Percentiles rank a stretch among this genome's conserved stretches.
Conservation (phyloP, 2,329 filamentous ascomycete species). For the Nectriaceae sp. region DNA sequence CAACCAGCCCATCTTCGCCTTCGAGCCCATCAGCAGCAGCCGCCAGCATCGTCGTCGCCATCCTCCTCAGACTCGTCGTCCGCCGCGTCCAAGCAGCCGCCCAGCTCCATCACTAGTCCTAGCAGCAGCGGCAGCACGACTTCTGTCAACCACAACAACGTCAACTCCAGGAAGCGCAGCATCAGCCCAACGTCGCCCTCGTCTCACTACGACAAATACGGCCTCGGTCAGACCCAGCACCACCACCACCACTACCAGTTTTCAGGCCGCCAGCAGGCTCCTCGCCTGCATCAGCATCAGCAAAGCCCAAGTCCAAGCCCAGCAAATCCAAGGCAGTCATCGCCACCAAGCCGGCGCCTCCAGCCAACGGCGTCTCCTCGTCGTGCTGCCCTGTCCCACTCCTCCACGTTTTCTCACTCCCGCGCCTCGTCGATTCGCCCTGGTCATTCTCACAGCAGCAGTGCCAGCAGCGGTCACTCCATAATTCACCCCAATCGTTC, state of each 20-base stretch:
- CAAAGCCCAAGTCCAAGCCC: no score
- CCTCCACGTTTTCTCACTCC: conserved; percentile 21
- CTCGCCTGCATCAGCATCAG: not conserved
- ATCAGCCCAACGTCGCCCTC: no score
- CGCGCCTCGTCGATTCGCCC: conserved; percentile 10
- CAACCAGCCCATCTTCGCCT: no score
- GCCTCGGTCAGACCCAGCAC: conserved; percentile 17
- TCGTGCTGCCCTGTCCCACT: conserved; percentile 27
- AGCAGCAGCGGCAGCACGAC: no score
- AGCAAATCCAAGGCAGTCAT: no score
- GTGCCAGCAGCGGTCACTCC: not conserved
- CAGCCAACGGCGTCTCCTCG: conserved; percentile 29
- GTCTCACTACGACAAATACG: conserved; percentile 10
- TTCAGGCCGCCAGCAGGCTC: not conserved
- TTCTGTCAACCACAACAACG: no score
- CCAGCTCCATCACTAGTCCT: no score
- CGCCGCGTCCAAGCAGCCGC: no score
- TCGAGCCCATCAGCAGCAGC: no score
- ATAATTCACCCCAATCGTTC: not conserved
- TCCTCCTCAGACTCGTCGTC: no score
- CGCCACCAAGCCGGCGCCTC: conserved; percentile 16
- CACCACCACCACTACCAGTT: conserved; percentile 16
- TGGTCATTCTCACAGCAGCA: not conserved
- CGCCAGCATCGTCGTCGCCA: no score
- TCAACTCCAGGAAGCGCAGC: no score